Base-by-base conservation (phyloP, 2,329 filamentous ascomycete genomes). In the Fusarium veterinarium region DNA sequence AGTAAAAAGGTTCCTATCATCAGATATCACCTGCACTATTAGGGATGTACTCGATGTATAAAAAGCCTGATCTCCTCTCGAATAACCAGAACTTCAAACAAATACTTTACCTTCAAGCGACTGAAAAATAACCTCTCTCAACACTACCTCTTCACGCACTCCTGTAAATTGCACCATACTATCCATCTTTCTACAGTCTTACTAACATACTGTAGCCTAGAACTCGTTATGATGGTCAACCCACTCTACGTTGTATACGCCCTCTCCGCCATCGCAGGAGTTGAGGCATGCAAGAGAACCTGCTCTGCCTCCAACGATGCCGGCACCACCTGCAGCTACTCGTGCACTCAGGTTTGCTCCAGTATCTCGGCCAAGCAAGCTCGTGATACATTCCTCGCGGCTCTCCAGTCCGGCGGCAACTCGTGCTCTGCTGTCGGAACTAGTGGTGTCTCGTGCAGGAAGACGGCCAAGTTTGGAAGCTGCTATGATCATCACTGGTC, bases 401-500 rank as follows among this genome's bases (percentile, higher is more conserved):
- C 60, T 4, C 42, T 66, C 0, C 63, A 66, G 37, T 30, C 37
- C 3, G 51, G 37, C 1, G 63, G 63, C 0, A 48, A 58, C n/a
- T 65, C 48, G 5, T 66, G 63, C 19, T 58, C 60, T 38, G 60
- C 48, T 1, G 25, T 65, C 8, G 63, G 63, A 23, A 66, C 60
- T 2, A 65, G 63, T 7, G 40, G 37, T 2, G 51, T 66, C 11
- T 30, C 25, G 8, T 66, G 63, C 35, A 65, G 11, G 6, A 66
- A 66, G 42, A 65, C 60, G 1, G 38, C 30, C 12, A 58, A n/a
- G 2, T 66, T 65, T 28, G 63, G 49, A 28, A 66, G 63, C 16
- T 66, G 63, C 37, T 66, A 58, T 10, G n/a, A 66, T 28, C 63
- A 58, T 3, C 40, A 65, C 8, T 66, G 63, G 60, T 33, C 25